Conservation (phyloP, 2,329 filamentous ascomycete genomes). For the Sclerotinia subarctica region DNA sequence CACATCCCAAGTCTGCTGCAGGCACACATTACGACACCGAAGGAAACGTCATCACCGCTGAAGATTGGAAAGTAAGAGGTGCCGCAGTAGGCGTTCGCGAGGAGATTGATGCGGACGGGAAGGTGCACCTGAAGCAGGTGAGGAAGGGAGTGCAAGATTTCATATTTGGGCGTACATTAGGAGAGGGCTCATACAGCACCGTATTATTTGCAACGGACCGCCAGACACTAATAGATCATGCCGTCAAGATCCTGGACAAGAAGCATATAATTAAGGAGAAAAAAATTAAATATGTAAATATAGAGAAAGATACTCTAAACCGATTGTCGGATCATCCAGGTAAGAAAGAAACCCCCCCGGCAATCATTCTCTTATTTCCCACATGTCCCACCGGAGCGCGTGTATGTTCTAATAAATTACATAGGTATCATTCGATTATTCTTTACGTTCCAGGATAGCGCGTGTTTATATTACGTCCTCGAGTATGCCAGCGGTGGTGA, state of each 20-base stretch:
- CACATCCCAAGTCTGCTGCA: constrained; percentile 33
- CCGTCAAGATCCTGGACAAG: constrained; percentile 97
- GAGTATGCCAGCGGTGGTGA: constrained; percentile 92
- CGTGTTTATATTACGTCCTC: constrained; percentile 93
- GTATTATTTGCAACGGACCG: constrained; percentile 90
- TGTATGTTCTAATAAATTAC: not conserved
- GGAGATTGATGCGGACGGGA: constrained; percentile 82
- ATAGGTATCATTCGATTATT: constrained; percentile 83
- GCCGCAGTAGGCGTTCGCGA: constrained; percentile 81
- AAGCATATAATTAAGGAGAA: constrained; percentile 99
- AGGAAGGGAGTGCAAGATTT: constrained; percentile 99
- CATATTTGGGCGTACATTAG: constrained; percentile 83
- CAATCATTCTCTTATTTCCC: not conserved
- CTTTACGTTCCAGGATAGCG: constrained; percentile 97
- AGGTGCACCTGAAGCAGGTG: constrained; percentile 75
- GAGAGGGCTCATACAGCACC: constrained; percentile 96
- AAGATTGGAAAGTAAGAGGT: constrained; percentile 94
- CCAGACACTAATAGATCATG: constrained; percentile 92
- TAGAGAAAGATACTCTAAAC: constrained; percentile 97
- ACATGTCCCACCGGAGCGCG: not conserved
- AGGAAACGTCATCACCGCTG: constrained; percentile 60
- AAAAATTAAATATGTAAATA: constrained; percentile 99
- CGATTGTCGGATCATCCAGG: constrained; percentile 90
- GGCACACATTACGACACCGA: constrained; percentile 52
- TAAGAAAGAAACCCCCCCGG: constrained; percentile 3